Evolutionary conservation across 2,329 filamentous ascomycete genomes (phyloP), one percentile per base, ranked within the genome.

Genomic region (Claviceps quebecensis): DNA sequence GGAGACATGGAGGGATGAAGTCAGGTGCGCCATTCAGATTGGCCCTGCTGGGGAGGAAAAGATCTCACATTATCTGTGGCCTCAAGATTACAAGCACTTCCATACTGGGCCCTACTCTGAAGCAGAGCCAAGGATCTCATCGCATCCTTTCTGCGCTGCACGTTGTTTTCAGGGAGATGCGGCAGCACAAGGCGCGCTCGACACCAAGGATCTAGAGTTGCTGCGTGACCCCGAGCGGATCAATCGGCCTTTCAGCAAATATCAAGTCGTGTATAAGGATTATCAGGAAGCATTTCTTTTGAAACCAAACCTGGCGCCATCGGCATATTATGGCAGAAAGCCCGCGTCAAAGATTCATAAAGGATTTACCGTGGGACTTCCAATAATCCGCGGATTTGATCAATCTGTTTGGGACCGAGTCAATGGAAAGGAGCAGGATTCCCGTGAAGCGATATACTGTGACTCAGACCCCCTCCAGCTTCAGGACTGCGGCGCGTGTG

Each of bases 41-140:
- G 93, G 93, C 1, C 83, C 91, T 1, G 73, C 84, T 9, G 93
- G 91, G 0, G 93, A 98, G 67, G 84, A 93, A 68, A 97, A 97
- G 65, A 83, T 96, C 7, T 80, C 87, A 0, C 82, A 95, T 66
- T 81, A 75, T 38, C 70, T 97, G 8, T 96, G 90, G 89, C 84
- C 86, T 1, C 77, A 80, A 46, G 73, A 77, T 2, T 55, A 61
- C 13, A 56, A 62, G 45, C 50, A 59, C 16, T 47, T 54, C 13
- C 54, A 58, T 6, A 51, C 52, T 17, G 56, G 57, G 11, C 52
- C 53, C 3, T 46, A 54, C 23, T 51, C 52, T 14, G 51, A 59
- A 16, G 54, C 60, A 0, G 72, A 73, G 50, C 66, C 69, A 4
- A 55, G 57, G 5, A 73, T 80, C 51, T 74, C 76, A 4, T 69